Evolutionary conservation across 331 rosid species (phyloP).

Genomic region (Quercus lobata): DNA sequence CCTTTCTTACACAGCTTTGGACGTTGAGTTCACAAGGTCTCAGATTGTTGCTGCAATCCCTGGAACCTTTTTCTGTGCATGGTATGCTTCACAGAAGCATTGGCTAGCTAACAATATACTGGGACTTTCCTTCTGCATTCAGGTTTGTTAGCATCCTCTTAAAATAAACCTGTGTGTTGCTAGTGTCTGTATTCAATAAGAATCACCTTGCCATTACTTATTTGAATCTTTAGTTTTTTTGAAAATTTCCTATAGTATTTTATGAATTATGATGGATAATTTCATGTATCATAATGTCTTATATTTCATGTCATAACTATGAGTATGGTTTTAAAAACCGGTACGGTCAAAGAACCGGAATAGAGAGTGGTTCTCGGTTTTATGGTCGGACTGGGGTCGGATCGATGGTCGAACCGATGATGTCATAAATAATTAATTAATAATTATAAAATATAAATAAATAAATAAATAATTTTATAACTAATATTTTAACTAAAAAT

Average conservation of each 20-base stretch:
- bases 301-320: neutral
- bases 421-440: too few species aligned
- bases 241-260: neutral
- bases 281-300: neutral
- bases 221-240: neutral
- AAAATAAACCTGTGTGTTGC: neutral
- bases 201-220: neutral
- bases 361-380: too few species aligned
- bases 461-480: too few species aligned
- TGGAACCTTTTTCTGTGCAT: conserved; percentile 91
- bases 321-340: too few species aligned
- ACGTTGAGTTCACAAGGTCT: conserved; percentile 94
- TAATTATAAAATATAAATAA: too few species aligned
- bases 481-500: too few species aligned
- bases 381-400: too few species aligned
- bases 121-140: conserved; percentile 97
- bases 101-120: conserved; percentile 94
- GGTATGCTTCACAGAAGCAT: conserved; percentile 91
- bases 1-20: conserved; percentile 82
- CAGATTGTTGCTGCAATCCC: conserved; percentile 89
- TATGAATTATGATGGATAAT: neutral
- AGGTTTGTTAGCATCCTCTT: conserved; percentile 45
- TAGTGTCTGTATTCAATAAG: neutral
- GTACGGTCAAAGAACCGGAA: too few species aligned
- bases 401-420: too few species aligned